Conservation (phyloP, 768 basidiomycete genomes). For the Butyriboletus loyo region DNA sequence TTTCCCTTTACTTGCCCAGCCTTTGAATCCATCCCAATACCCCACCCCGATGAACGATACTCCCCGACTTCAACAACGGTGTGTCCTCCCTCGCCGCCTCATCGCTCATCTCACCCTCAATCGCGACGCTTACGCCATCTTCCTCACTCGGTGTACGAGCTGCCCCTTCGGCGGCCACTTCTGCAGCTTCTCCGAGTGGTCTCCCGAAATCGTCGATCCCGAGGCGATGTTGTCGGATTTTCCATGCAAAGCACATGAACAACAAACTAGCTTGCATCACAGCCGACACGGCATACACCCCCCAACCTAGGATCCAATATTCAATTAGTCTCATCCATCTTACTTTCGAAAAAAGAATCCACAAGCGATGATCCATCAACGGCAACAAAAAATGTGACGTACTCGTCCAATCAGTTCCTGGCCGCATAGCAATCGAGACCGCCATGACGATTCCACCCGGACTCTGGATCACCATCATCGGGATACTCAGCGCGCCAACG, state of each 20-base stretch:
- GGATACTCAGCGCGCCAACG: conserved; percentile 90
- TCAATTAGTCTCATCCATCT: neutral
- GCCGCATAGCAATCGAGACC: conserved; percentile 70
- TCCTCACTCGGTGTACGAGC: conserved; percentile 2
- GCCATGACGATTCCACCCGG: conserved; percentile 91
- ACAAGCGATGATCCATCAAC: neutral
- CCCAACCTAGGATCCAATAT: conserved; percentile 54
- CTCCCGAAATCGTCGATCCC: conserved; percentile 89
- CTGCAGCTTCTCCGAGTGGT: conserved; percentile 32
- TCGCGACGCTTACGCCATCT: conserved; percentile 13
- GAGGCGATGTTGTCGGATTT: conserved; percentile 66
- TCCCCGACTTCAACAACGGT: conserved; percentile 22
- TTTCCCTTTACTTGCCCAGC: conserved; percentile 11
- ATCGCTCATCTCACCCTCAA: conserved; percentile 18
- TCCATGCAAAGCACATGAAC: conserved; percentile 85
- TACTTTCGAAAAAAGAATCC: neutral
- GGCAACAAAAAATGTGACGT: conserved; percentile 16
- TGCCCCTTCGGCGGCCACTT: neutral
- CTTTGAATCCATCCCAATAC: conserved; percentile 23
- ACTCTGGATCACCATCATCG: conserved; percentile 94
- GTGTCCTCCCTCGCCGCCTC: conserved; percentile 15
- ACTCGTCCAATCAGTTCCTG: conserved; percentile 87
- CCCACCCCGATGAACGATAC: conserved; percentile 19
- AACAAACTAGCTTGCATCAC: conserved; percentile 81
- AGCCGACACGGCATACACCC: conserved; percentile 77